These are phyloP conservation scores for Fonsecaea erecta DNA, from an alignment of 2,329 filamentous ascomycete genomes.

Conservation along the genomic window DNA sequence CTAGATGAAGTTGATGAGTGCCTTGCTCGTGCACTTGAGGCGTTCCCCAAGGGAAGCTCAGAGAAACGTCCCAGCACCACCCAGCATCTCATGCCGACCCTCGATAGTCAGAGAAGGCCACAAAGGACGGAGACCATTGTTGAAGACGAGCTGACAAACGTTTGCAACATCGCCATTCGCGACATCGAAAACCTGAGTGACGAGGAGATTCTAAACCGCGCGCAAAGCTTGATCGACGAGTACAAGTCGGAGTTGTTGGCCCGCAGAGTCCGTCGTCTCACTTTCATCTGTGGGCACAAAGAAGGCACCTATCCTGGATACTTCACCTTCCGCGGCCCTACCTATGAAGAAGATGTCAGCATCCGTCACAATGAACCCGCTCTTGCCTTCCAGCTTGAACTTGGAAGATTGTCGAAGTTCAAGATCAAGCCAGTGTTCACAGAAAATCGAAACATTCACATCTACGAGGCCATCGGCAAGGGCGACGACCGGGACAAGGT, in stretches of 20 bases:
- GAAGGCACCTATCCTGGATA: slow-evolving; percentile 95
- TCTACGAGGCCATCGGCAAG: slow-evolving; percentile 96
- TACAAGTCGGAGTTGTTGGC: slow-evolving; percentile 82
- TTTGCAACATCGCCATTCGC: slow-evolving; percentile 88
- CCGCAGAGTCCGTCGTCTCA: slow-evolving; percentile 83
- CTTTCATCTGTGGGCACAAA: slow-evolving; percentile 93
- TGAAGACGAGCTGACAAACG: slow-evolving; percentile 82
- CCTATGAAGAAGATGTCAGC: slow-evolving; percentile 87
- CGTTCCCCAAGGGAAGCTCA: slow-evolving; percentile 66
- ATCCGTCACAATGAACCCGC: slow-evolving; percentile 98
- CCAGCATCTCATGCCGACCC: slow-evolving; percentile 69
- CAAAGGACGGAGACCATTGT: slow-evolving; percentile 57
- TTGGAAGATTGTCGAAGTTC: slow-evolving; percentile 93
- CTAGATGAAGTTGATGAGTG: slow-evolving; percentile 92
- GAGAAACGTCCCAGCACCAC: slow-evolving; percentile 61
- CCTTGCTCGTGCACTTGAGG: slow-evolving; percentile 80
- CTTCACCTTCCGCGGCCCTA: slow-evolving; percentile 95
- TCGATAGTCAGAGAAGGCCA: slow-evolving; percentile 73
- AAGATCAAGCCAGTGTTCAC: slow-evolving; percentile 98
- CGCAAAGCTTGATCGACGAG: slow-evolving; percentile 74
- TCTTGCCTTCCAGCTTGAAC: slow-evolving; percentile 96
- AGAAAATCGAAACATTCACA: slow-evolving; percentile 98
- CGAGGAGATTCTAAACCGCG: slow-evolving; percentile 75
- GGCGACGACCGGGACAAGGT: slow-evolving; percentile 81
- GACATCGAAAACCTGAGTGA: slow-evolving; percentile 86